Evolutionary conservation across 495 filamentous ascomycete genomes (phyloP).

Genomic region (Penicillium coffeae): DNA sequence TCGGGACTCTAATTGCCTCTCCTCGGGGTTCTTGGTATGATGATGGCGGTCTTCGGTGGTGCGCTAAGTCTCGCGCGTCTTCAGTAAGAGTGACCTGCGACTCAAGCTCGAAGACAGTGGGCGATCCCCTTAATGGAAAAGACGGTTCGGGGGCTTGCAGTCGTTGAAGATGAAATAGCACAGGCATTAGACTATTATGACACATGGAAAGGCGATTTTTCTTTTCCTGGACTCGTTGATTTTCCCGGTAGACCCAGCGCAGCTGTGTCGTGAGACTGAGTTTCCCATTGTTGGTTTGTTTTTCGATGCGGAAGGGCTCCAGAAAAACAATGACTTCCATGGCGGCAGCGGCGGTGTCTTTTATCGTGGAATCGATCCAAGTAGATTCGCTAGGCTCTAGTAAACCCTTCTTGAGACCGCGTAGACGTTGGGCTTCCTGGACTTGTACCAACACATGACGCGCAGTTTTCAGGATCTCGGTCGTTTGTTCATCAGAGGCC

Average conservation of each 20-base stretch:
- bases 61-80: too few relatives aligned
- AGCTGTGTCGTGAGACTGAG: constrained; percentile 17
- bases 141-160: constrained; percentile 8
- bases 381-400: constrained; percentile 13
- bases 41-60: too few relatives aligned
- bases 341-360: constrained; percentile 18
- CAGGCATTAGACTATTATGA: constrained; percentile 20
- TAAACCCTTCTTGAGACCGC: constrained; percentile 9
- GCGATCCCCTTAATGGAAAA: too few relatives aligned
- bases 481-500: constrained; percentile 18
- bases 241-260: constrained; percentile 24
- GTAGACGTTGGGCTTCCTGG: constrained; percentile 20
- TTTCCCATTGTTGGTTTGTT: constrained; percentile 8
- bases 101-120: too few relatives aligned
- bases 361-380: constrained; percentile 22
- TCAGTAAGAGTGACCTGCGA: too few relatives aligned
- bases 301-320: constrained; percentile 18
- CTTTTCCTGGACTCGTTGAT: constrained; percentile 19
- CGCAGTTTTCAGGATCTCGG: constrained; percentile 21
- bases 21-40: too few relatives aligned
- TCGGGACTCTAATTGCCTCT: too few relatives aligned
- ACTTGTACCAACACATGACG: constrained; percentile 19
- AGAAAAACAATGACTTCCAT: constrained; percentile 15
- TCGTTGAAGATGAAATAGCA: constrained; percentile 18
- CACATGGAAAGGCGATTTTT: constrained; percentile 17